These are phyloP conservation scores for Phytophthora cryptogea DNA, from an alignment of 352 stramenopile species.

Conservation along the genomic window DNA sequence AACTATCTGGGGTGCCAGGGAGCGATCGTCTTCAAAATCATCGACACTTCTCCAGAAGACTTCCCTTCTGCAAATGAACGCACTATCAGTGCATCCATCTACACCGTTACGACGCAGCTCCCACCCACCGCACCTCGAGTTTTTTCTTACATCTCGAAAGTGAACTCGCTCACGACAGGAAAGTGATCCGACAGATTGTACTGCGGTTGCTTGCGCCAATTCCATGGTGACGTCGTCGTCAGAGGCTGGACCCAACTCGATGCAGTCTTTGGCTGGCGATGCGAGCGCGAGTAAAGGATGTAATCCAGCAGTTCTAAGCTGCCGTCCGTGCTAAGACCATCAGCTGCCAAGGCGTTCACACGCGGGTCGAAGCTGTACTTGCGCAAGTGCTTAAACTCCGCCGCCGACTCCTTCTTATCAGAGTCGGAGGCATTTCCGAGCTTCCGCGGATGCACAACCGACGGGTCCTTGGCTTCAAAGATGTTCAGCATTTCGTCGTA, in stretches of 20 bases:
- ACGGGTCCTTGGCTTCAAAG: constrained; percentile 59
- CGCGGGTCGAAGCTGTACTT: constrained; percentile 78
- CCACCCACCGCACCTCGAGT: constrained; percentile 3
- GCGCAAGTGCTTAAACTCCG: constrained; percentile 41
- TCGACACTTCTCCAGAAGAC: background rate
- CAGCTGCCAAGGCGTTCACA: constrained; percentile 66
- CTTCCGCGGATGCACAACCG: constrained; percentile 29
- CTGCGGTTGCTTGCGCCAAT: constrained; percentile 61
- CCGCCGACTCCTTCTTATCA: constrained; percentile 27
- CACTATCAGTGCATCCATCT: constrained; percentile 19
- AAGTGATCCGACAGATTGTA: constrained; percentile 84
- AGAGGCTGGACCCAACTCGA: constrained; percentile 71
- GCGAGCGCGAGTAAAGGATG: constrained; percentile 59
- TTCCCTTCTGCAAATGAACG: constrained; percentile 4
- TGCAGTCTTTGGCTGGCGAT: constrained; percentile 58
- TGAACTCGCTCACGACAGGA: constrained; percentile 70
- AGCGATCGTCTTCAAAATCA: constrained; percentile 4
- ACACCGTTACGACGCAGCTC: background rate
- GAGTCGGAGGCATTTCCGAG: constrained; percentile 24
- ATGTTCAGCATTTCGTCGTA: constrained; percentile 84
- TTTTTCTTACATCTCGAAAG: constrained; percentile 84
- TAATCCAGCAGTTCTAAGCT: constrained; percentile 79
- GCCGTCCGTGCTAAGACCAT: constrained; percentile 72
- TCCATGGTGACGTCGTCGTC: constrained; percentile 52
- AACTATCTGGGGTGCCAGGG: constrained; percentile 7